Base-by-base conservation (phyloP, 129 eudicot species). In the Sambucus nigra region DNA sequence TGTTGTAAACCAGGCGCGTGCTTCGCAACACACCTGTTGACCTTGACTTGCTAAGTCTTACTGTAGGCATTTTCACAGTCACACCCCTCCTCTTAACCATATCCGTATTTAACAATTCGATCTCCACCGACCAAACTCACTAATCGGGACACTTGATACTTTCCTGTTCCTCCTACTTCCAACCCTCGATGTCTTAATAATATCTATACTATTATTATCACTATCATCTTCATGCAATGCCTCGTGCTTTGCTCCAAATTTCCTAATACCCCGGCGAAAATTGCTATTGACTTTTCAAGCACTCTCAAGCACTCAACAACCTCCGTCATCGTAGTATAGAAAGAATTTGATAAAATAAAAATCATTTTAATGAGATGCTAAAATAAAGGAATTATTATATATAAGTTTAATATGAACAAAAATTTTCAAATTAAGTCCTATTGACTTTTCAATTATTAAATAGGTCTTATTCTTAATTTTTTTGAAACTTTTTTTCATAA, bases 301-400 rank as follows among this genome's bases (percentile, higher is more conserved):
- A 19, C 13, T 2, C 38, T 72, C 47, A 86, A 46, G 25, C 80
- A 64, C 57, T 74, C 73, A 46, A 75, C 75, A n/a, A 80, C 94
- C 73, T 91, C 99, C 52, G 65, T 42, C 89, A 86, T 82, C 38
- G 25, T 59, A 55, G 99, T n/a, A n/a, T n/a, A n/a, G n/a, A n/a
- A n/a, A n/a, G n/a, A n/a, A n/a, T n/a, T n/a, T n/a, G n/a, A n/a
- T n/a, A n/a, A n/a, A n/a, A n/a, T n/a, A n/a, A n/a, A n/a, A n/a
- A n/a, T n/a, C n/a, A n/a, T n/a, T n/a, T n/a, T n/a, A n/a, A n/a
- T n/a, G n/a, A n/a, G n/a, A n/a, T n/a, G n/a, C n/a, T n/a, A n/a
- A n/a, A n/a, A n/a, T n/a, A n/a, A n/a, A n/a, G n/a, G n/a, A n/a
- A n/a, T n/a, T n/a, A n/a, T n/a, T n/a, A n/a, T n/a, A n/a, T n/a